Base-by-base conservation (phyloP, 441 rosid species). In the Gossypium trilobum region DNA sequence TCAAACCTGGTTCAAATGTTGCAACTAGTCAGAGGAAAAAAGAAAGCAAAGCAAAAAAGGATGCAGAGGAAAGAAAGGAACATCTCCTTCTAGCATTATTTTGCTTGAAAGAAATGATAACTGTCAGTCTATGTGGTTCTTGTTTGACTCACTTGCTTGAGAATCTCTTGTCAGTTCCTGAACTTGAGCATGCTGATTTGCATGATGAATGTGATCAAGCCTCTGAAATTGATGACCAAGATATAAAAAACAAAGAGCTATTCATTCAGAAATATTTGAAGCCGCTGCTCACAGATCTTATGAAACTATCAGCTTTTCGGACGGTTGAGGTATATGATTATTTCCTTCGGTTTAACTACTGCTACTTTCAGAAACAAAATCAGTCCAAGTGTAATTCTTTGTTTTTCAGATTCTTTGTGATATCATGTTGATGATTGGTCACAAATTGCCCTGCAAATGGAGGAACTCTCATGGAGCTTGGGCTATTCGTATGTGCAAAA, bases 41-140 rank as follows among this genome's bases (percentile, higher is more conserved):
- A 51, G 82, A 80, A 33, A 77, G 61, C 0, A 87, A 78, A 39
- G 84, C 79, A 39, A 83, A 64, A 55, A 87, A 81, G 68, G 81
- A 75, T 75, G 55, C 48, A 1, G 94, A 90, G 71, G 84, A 79
- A 51, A 81, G 81, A 76, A 89, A 85, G 81, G 87, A 84, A 65
- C 76, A 81, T 79, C 79, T 88, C 58, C 86, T 81, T 81, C 71
- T 85, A 29, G 87, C 94, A 73, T 82, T 88, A 44, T 65, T 82
- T 69, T 85, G 94, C 89, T 82, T 90, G 71, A 87, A 89, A 81
- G 97, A 92, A 74, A 76, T 88, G 75, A 71, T 83, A 59, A 72
- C 64, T 29, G 71, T 83, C 70, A 81, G 83, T 78, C 81, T 84
- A 74, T 72, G 56, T 75, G 78, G 78, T 46, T 80, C 86, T 39